These are phyloP conservation scores for Dalbergia cochinchinensis DNA, from an alignment of 306 rosid species.

Conservation along the genomic window DNA sequence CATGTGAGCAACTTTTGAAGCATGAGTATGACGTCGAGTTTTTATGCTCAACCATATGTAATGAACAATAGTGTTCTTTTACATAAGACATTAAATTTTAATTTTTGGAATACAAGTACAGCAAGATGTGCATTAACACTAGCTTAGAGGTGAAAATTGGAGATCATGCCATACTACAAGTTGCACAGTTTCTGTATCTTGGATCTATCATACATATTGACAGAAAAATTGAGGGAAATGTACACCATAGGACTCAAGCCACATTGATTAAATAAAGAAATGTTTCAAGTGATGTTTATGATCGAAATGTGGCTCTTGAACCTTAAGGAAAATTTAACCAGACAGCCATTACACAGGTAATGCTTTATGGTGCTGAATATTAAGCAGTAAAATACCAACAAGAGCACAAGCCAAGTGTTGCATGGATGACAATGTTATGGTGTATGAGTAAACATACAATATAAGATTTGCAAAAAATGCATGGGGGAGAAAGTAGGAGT, in stretches of 20 bases:
- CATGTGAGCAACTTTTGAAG: constrained; percentile 6
- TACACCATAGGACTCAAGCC: not conserved
- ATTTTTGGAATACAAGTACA: constrained; percentile 30
- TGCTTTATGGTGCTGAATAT: constrained; percentile 5
- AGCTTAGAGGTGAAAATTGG: constrained; percentile 3
- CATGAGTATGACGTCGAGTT: constrained; percentile 43
- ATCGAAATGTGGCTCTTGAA: not conserved
- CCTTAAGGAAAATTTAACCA: not conserved
- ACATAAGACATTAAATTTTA: constrained; percentile 24
- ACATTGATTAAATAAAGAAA: constrained; percentile 6
- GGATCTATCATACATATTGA: constrained; percentile 13
- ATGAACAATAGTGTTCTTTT: constrained; percentile 15
- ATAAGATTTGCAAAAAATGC: constrained; percentile 7
- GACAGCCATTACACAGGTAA: not conserved
- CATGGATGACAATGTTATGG: constrained; percentile 19
- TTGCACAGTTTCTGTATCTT: not conserved
- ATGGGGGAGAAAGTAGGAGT: not conserved
- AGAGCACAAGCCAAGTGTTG: not conserved
- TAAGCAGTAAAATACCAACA: not conserved
- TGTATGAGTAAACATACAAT: constrained; percentile 9
- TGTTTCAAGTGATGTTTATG: constrained; percentile 20
- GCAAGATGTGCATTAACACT: not conserved
- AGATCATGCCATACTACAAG: constrained; percentile 12
- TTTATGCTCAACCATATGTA: constrained; percentile 36
- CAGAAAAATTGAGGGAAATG: not conserved